These are phyloP conservation scores for Rosellinia necatrix DNA, from an alignment of 2,329 filamentous ascomycete genomes.

Conservation along the genomic window DNA sequence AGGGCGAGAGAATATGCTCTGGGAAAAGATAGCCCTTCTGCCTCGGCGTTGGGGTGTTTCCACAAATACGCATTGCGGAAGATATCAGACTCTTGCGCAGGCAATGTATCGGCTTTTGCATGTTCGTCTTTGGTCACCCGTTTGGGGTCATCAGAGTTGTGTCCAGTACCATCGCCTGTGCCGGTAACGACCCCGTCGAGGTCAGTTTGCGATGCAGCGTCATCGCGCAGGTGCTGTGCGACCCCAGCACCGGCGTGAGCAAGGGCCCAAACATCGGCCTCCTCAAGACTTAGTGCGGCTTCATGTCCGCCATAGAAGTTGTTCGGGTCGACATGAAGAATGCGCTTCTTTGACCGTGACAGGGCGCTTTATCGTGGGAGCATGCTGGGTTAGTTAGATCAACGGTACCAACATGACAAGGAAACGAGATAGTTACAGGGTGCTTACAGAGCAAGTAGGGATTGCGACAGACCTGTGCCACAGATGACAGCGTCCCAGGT, in stretches of 20 bases:
- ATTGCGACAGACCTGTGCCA: conserved; percentile 78
- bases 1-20: conserved; percentile 83
- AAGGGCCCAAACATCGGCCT: conserved; percentile 75
- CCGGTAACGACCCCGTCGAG: neutral
- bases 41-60: conserved; percentile 42
- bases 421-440: conserved; percentile 21
- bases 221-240: conserved; percentile 10
- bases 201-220: neutral
- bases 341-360: conserved; percentile 87
- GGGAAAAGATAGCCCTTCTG: conserved; percentile 60
- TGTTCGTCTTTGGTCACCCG: neutral
- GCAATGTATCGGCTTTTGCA: neutral
- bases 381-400: conserved; percentile 74
- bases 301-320: conserved; percentile 86
- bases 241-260: conserved; percentile 37
- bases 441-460: conserved; percentile 76
- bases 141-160: neutral
- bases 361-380: conserved; percentile 70
- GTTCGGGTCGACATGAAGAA: conserved; percentile 88
- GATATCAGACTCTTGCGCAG: conserved; percentile 25
- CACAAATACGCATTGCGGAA: conserved; percentile 47
- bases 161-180: neutral
- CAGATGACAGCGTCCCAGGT: conserved; percentile 80
- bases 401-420: conserved; percentile 37
- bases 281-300: conserved; percentile 82